Conservation (phyloP, 139 green algal genomes). For the Astrephomene gubernaculifera region DNA sequence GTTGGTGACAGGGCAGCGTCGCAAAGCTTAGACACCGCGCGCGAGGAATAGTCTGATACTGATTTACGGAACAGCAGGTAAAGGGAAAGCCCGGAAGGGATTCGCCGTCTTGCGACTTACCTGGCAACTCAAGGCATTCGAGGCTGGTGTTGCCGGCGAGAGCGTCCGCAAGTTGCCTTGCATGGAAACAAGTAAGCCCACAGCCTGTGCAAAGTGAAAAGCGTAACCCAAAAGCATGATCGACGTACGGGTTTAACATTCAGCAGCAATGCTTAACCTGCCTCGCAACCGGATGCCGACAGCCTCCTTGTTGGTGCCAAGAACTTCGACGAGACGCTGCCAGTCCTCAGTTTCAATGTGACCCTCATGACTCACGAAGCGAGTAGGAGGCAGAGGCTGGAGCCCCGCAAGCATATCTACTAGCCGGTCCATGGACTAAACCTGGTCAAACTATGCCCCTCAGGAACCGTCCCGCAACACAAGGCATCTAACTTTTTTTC, state of each 20-base stretch:
- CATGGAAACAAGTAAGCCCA: background rate
- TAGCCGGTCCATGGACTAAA: background rate
- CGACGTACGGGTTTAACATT: background rate
- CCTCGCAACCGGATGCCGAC: constrained; percentile 1
- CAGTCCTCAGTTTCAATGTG: background rate
- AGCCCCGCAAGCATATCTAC: background rate
- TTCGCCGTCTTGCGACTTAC: background rate
- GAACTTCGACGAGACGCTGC: background rate
- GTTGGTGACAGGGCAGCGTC: background rate
- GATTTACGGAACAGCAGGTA: no score
- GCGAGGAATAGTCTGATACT: no score
- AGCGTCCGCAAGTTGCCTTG: constrained; percentile 6
- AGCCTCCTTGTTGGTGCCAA: background rate
- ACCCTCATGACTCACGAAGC: background rate
- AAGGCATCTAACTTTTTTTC: no score
- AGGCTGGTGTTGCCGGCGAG: background rate
- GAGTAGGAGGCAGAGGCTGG: background rate
- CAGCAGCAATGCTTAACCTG: no score
- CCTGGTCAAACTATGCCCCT: constrained; percentile 27
- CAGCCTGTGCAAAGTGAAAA: no score
- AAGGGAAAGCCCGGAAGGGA: no score
- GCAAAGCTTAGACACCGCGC: background rate
- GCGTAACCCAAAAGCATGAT: no score
- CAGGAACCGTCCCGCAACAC: no score
- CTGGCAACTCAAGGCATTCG: constrained; percentile 23